phyloP scores from a whole-genome alignment of 78 protist species.

The Protostelium mycophagum region DNA sequence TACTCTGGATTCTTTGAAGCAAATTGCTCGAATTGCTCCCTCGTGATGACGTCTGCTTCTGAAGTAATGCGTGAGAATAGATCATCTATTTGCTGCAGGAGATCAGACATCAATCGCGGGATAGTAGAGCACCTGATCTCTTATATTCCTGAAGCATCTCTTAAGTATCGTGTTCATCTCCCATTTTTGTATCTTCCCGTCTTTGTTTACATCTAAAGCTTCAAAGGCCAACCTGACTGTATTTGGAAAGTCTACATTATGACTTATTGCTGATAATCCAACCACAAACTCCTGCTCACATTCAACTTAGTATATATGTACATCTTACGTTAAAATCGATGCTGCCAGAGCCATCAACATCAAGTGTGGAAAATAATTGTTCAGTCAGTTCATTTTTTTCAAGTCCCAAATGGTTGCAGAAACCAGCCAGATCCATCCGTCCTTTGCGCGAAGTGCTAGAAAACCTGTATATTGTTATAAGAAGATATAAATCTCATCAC shows the following conservation, averaged over 20 bases:
- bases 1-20: neutral
- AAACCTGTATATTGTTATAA: neutral
- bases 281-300: neutral
- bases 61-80: neutral
- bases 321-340: neutral
- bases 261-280: neutral
- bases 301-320: neutral
- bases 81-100: neutral
- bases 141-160: neutral
- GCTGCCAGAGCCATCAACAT: neutral
- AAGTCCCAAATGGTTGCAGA: neutral
- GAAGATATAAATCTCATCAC: no score
- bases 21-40: neutral
- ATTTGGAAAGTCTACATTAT: neutral
- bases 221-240: neutral
- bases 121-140: neutral
- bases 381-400: neutral
- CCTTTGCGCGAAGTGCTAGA: neutral
- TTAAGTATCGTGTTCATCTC: neutral
- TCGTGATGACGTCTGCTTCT: neutral
- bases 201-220: neutral
- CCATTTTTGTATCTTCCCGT: neutral
- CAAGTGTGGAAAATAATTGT: neutral
- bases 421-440: neutral
- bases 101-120: neutral